Evolutionary conservation across 192 early-diverging fungal genomes (phyloP), one percentile per base, ranked within the genome.

Genomic region (Coemansia sp.): DNA sequence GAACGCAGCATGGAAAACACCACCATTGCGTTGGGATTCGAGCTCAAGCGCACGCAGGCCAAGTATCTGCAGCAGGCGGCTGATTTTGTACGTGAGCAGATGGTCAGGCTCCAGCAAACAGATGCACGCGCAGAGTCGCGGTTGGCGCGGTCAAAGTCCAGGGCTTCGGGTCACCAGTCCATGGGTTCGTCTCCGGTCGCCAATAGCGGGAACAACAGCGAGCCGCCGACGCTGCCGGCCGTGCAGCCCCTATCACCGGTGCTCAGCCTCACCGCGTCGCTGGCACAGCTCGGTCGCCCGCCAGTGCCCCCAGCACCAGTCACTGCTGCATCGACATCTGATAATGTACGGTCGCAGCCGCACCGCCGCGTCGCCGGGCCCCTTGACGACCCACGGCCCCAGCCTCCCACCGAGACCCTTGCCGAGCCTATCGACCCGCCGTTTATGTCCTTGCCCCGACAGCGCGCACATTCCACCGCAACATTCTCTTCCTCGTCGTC

Each of bases 1-100:
- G 81, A 83, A 61, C 72, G 67, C 38, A 78, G 75, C 67, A 83
- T 83, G 81, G 81, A 83, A 41, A 83, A 83, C 64, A 83, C 81
- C 15, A 83, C 76, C 14, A 77, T 83, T 54, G 80, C 80, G 8
- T 55, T 83, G 55, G 80, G 80, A 2, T 83, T 83, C 48, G 80
- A 83, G 70, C 80, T 83, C 17, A 77, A 78, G 64, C 80, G 80
- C 63, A 83, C 80, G 17, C 80, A 83, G 67, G 80, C 75, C 7
- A 77, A 74, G 69, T 83, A 78, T 43, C 51, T 83, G 69, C 61
- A 78, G 53, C 80, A 83, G 45, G 80, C 80, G 4, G 80, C 80
- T 7, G 80, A 83, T 55, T 83, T 83, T 75, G 67, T 83, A 14
- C 80, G 80, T 38, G 80, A 83, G 54, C 80, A 83, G 59, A 77